Base-by-base conservation (phyloP, 2,329 filamentous ascomycete genomes). In the Fusarium sp. region DNA sequence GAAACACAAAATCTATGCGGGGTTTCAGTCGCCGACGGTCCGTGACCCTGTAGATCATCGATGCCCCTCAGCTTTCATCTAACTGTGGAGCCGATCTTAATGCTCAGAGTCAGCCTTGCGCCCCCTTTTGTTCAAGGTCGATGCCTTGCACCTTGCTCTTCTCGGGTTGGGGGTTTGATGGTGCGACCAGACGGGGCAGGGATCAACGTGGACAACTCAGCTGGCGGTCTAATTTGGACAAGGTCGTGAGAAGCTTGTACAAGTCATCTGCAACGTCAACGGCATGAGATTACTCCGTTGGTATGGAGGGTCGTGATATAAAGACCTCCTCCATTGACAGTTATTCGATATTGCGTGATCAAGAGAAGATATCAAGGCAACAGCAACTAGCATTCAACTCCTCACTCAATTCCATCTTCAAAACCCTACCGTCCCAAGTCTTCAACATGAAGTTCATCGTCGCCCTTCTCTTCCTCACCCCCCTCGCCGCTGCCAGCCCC, bases 401-500 rank as follows among this genome's bases (percentile, higher is more conserved):
- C 35, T 22, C 4, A 48, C 13, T 7, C 4, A 61, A 8, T 1
- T 35, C 5, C 16, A 6, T 48, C 8, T 45, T 6, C 14, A 16
- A 10, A 56, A 37, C 22, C 18, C 33, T 6, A 41, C 27, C n/a
- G 14, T 11, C 9, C 18, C 7, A 31, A 16, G 13, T 22, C 3
- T 18, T n/a, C 65, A 69, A n/a, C 1, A 73, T 73, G 71, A 72
- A 66, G 37, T 61, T 73, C 45, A 66, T 41, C 54, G 9, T 58
- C 9, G 5, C 59, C 7, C 43, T 69, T 6, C 31, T 73, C 2
- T n/a, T 72, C 16, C 58, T 73, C 27, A 27, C 45, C 7, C 69
- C 71, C 13, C 45, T 73, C 13, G 69, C 56, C 20, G 35, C 59
- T 1, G 65, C 71, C n/a, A 62, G 61, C 20, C 58, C 71, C 6